Evolutionary conservation across 805 yeast genomes (phyloP).

Genomic region (Lipomyces yamanashiensis): DNA sequence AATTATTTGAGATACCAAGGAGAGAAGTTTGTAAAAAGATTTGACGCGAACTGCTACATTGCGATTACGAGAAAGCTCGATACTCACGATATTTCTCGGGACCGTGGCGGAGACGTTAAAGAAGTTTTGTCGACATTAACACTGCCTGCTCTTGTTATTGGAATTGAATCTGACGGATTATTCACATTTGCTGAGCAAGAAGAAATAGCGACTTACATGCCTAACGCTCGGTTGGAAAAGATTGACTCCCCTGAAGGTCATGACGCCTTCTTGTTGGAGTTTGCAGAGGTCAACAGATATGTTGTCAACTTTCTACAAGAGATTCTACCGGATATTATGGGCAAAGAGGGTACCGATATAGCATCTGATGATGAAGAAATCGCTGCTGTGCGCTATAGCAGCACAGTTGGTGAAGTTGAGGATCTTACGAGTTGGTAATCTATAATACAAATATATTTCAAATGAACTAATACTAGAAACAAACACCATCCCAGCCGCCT

Average conservation of each 20-base stretch:
- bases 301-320: conserved; percentile 67
- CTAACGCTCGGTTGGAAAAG: conserved; percentile 67
- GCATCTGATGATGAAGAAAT: conserved; percentile 37
- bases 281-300: conserved; percentile 74
- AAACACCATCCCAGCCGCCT: neutral
- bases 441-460: neutral
- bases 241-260: conserved; percentile 95
- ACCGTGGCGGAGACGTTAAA: conserved; percentile 56
- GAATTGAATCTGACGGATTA: conserved; percentile 88
- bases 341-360: conserved; percentile 50
- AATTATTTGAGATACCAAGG: conserved; percentile 94
- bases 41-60: conserved; percentile 96
- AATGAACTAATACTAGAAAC: neutral
- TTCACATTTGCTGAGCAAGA: conserved; percentile 93
- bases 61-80: conserved; percentile 91
- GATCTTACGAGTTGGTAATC: conserved; percentile 85
- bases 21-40: conserved; percentile 81
- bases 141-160: conserved; percentile 84
- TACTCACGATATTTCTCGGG: conserved; percentile 91
- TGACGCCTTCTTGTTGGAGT: conserved; percentile 93
- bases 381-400: conserved; percentile 56
- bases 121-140: conserved; percentile 62
- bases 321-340: conserved; percentile 64
- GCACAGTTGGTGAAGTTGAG: conserved; percentile 90
- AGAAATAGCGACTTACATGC: conserved; percentile 73